phyloP scores from a whole-genome alignment of 106 monocot species.

The Hemerocallis citrina region DNA sequence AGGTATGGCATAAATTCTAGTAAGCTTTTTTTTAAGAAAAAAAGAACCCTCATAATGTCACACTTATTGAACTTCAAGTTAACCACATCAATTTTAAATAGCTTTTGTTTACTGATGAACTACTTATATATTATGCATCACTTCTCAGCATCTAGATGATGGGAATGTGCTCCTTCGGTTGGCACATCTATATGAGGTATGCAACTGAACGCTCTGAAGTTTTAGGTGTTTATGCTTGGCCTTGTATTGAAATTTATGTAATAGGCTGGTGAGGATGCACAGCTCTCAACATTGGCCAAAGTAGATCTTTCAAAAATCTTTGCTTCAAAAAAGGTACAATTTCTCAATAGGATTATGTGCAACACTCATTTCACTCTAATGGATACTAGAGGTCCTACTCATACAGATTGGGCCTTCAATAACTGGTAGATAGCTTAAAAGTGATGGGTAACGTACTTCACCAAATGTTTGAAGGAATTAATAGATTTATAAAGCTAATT shows the following conservation, averaged over 20 bases:
- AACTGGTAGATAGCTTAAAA: too few species aligned
- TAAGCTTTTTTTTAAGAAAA: slow-evolving; percentile 1
- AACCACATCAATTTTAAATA: not conserved
- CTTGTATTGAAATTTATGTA: slow-evolving; percentile 7
- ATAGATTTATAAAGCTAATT: too few species aligned
- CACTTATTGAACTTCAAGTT: too few species aligned
- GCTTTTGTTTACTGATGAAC: not conserved
- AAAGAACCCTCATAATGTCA: too few species aligned
- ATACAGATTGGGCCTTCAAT: too few species aligned
- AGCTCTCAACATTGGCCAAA: slow-evolving; percentile 45
- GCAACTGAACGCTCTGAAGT: not conserved
- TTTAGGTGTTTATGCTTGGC: not conserved
- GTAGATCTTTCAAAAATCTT: slow-evolving; percentile 69
- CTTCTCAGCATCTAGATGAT: slow-evolving; percentile 58
- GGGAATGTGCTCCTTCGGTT: slow-evolving; percentile 58
- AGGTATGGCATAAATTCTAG: slow-evolving; percentile 32
- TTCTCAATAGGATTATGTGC: too few species aligned
- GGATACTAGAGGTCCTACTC: too few species aligned
- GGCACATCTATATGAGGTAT: slow-evolving; percentile 85
- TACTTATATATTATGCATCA: not conserved
- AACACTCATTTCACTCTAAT: too few species aligned
- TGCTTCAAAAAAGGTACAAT: slow-evolving; percentile 31
- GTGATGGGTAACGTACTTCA: too few species aligned
- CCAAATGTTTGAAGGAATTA: too few species aligned
- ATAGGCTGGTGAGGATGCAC: slow-evolving; percentile 68